Conservation (phyloP, 2,329 filamentous ascomycete genomes). For the Trichoderma koningiopsis region DNA sequence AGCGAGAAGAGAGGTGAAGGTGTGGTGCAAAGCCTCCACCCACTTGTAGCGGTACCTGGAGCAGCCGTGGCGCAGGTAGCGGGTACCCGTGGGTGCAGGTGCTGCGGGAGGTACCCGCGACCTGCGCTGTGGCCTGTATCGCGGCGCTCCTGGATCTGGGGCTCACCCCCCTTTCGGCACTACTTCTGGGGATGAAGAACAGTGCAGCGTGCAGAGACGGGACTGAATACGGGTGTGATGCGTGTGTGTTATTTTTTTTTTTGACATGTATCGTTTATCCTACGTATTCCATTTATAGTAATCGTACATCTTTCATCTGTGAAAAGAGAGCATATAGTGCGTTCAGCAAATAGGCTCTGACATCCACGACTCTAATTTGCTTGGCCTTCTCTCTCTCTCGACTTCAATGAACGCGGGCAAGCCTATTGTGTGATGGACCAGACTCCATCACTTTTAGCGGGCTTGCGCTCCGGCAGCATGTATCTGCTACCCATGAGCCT, state of each 20-base stretch:
- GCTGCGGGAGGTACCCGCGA: neutral
- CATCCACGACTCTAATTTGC: neutral
- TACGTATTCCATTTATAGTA: neutral
- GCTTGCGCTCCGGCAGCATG: neutral
- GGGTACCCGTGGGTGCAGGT: conserved; percentile 5
- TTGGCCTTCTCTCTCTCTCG: neutral
- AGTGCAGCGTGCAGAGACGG: neutral
- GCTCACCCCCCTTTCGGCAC: neutral
- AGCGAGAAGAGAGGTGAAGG: conserved; percentile 25
- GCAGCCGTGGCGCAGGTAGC: neutral
- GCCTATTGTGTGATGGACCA: neutral
- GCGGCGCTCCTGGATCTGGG: neutral
- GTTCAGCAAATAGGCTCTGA: neutral
- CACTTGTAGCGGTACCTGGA: conserved; percentile 12
- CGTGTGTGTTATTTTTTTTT: neutral
- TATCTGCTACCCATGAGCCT: neutral
- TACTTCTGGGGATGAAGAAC: neutral
- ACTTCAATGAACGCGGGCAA: neutral
- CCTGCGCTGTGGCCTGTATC: neutral
- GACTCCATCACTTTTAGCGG: neutral
- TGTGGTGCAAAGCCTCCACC: conserved; percentile 25
- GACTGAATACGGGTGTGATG: neutral
- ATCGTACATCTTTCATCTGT: neutral
- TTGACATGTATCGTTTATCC: neutral
- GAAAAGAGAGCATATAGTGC: neutral